Conservation (phyloP, 169 alveolate species). For the Cystoisospora suis region DNA sequence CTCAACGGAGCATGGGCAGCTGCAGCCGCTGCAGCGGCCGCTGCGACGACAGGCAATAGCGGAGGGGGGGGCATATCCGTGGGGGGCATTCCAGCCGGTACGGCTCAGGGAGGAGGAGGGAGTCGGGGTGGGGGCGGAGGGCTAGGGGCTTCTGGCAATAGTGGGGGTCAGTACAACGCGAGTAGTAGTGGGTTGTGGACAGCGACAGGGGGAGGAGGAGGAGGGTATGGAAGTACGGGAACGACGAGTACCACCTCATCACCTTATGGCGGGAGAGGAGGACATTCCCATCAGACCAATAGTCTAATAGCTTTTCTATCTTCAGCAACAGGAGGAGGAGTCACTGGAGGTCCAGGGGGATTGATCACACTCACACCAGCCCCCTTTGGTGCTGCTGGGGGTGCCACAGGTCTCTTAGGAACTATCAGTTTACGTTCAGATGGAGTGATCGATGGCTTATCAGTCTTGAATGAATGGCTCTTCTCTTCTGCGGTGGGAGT, state of each 20-base stretch:
- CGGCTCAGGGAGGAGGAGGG: background rate
- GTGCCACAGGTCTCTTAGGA: background rate
- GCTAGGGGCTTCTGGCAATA: background rate
- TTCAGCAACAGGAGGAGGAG: background rate
- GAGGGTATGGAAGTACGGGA: background rate
- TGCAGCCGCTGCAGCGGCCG: background rate
- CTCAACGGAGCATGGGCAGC: constrained; percentile 32
- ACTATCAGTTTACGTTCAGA: background rate
- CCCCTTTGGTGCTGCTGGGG: no score
- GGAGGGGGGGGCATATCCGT: background rate
- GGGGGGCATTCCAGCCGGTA: background rate
- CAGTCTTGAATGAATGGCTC: constrained; percentile 30
- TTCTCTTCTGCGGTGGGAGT: background rate
- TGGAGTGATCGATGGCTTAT: constrained; percentile 4
- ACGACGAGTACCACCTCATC: no score
- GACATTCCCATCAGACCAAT: no score
- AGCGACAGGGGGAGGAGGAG: background rate
- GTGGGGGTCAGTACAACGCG: background rate
- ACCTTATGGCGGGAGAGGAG: no score
- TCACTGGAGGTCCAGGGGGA: no score
- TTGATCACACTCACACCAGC: no score
- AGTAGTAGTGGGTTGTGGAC: background rate
- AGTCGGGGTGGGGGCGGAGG: background rate
- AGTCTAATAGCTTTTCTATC: no score
- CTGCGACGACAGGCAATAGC: background rate